Base-by-base conservation (phyloP, 2,329 filamentous ascomycete species). In the Coniochaeta ligniaria region DNA sequence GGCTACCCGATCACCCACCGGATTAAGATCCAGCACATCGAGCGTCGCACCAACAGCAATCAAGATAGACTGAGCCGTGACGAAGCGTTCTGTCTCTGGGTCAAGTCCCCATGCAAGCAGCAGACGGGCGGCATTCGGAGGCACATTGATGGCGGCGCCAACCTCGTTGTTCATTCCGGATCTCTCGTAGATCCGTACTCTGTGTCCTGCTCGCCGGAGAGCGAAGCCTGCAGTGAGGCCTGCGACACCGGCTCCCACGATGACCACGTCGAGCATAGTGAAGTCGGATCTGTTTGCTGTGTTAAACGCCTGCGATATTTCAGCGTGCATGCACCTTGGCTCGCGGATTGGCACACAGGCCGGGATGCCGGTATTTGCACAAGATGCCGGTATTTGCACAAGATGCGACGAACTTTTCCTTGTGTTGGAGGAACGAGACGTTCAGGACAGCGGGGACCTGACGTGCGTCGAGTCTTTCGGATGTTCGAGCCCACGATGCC, bases 141-240 rank as follows among this genome's bases (percentile, higher is more conserved):
- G 69, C 2, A 78, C 68, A 38, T 71, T 71, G 43, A 77, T 72
- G 50, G 75, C 75, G 7, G 74, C 75, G 45, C 74, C 75, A 24
- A 73, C 65, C 61, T 76, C 75, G 59, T 73, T 70, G 55, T 70
- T 69, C 60, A 75, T 68, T 2, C 63, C 63, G 0, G 43, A 47
- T n/a, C 70, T 67, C 65, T 77, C 76, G 62, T 73, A 75, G n/a
- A 77, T 62, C 9, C 65, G 61, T 24, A 75, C 70, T 6, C 38
- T 7, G 63, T 74, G 73, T 8, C 74, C 74, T 9, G 70, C 69
- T 5, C 71, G 70, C 26, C 72, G 70, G 33, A 75, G 69, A 1
- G 72, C 65, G 38, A 72, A 67, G 43, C 72, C 71, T 5, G 73
- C 68, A 0, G 69, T 64, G 22, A 76, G 70, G 28, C 74, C 74